Evolutionary conservation across 345 rosid genomes (phyloP), one percentile per base, ranked within the genome.

Genomic region (Stellera chamaejasme): DNA sequence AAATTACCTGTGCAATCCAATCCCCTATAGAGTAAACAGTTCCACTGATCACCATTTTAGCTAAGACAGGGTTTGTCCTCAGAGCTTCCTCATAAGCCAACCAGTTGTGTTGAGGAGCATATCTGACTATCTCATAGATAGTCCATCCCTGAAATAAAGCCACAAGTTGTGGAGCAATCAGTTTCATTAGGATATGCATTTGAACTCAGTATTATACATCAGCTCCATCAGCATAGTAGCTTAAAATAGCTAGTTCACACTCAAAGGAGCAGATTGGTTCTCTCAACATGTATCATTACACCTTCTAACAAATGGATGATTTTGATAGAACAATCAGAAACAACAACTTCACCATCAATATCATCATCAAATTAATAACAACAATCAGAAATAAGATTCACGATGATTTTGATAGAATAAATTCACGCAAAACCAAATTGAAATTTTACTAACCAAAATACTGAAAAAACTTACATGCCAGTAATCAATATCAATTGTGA

Each of bases 51-150:
- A 77, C 69, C 98, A 92, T 92, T 79, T 92, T 92, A 0, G 97
- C 98, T 23, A 88, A 69, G 70, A 92, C 89, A 0, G 98, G 98
- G 52, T 88, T 86, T 50, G 65, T 57, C 77, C 77, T 86, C 45
- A 92, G 67, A 46, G 91, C 96, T 75, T 86, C 98, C 75, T 92
- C 98, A 46, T 92, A 92, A 61, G 98, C 97, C 61, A 52, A 48
- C 98, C 98, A 92, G 80, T 81, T 88, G 71, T 92, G 98, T 55
- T 78, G 95, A 68, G 97, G 98, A 39, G 98, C 98, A 46, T 92
- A 88, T 77, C 95, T 81, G 55, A 92, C 36, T 51, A 92, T 92
- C 72, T 92, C 98, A 62, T 13, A 88, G 16, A 92, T 13, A 19
- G 98, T 92, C 98, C 98, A 92, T 4, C 98, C 97, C 97, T 92